Percentiles rank a stretch among this genome's conserved stretches.
Conservation (phyloP, 306 rosid species). For the Fagus sylvatica region DNA sequence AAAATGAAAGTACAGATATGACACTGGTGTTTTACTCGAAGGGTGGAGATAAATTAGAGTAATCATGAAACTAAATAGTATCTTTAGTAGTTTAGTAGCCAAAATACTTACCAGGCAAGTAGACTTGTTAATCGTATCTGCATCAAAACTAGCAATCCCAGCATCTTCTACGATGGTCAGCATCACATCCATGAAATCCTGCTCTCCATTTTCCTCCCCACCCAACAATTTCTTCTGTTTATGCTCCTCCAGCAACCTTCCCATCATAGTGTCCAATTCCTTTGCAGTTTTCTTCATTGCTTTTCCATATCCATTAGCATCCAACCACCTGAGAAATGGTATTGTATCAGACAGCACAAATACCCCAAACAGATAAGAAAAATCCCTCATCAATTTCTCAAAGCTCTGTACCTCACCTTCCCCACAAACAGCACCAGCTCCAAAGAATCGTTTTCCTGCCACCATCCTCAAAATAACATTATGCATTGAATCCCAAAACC, state of each 20-base stretch:
- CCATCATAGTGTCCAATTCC: conserved; percentile 27
- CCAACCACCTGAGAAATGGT: conserved; percentile 45
- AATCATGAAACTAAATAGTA: not conserved
- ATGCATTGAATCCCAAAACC: conserved; percentile 47
- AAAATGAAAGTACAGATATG: too few species aligned
- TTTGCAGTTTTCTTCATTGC: conserved; percentile 42
- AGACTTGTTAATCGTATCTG: not conserved
- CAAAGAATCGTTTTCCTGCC: conserved; percentile 41
- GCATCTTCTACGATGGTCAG: not conserved
- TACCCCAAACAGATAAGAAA: conserved; percentile 35
- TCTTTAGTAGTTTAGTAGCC: not conserved
- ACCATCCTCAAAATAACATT: conserved; percentile 44
- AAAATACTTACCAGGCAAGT: conserved; percentile 1
- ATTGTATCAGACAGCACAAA: conserved; percentile 46
- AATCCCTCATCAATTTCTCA: conserved; percentile 38
- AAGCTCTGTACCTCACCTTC: conserved; percentile 34
- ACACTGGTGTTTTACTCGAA: too few species aligned
- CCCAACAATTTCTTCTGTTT: conserved; percentile 30
- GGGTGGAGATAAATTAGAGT: not conserved
- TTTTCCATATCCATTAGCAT: conserved; percentile 35
- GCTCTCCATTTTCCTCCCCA: conserved; percentile 33
- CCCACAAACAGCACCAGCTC: conserved; percentile 19
- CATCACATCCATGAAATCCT: conserved; percentile 38
- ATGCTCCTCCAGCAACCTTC: conserved; percentile 46
- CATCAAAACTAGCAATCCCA: not conserved